These are phyloP conservation scores for Olyra latifolia DNA, from an alignment of 176 grass and related monocot species.

Conservation along the genomic window DNA sequence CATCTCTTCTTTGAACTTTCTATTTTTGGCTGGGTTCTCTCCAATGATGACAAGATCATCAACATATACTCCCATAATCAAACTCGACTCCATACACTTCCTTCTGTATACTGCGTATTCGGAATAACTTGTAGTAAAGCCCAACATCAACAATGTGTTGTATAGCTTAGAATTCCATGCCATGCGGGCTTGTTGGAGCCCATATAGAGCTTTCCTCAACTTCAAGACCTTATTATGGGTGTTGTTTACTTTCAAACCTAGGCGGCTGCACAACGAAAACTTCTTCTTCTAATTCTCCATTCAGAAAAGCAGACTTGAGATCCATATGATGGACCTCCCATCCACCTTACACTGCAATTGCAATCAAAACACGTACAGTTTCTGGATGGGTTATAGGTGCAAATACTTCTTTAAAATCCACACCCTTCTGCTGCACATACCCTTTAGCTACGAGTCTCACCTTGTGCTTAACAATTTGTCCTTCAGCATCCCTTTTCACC, in stretches of 20 bases:
- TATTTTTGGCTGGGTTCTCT: no score
- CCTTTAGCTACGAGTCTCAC: not conserved
- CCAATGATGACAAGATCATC: not conserved
- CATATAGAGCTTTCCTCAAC: not conserved
- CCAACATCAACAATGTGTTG: no score
- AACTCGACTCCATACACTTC: accelerated
- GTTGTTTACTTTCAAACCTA: accelerated
- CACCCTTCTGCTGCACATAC: not conserved
- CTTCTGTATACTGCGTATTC: not conserved
- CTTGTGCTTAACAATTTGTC: not conserved
- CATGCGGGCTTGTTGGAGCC: not conserved
- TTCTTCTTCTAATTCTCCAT: no score
- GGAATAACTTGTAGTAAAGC: accelerated
- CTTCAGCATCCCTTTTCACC: not conserved
- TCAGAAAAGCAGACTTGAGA: not conserved
- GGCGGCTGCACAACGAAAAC: not conserved
- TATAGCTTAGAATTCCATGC: not conserved
- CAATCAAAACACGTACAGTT: no score
- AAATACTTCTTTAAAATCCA: not conserved
- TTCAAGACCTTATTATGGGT: accelerated
- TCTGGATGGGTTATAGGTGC: no score
- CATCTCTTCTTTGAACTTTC: not conserved
- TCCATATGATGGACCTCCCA: not conserved
- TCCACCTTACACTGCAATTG: no score
- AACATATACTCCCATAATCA: not conserved